Evolutionary conservation across 306 rosid species (phyloP).

Genomic region (Geum urbanum): DNA sequence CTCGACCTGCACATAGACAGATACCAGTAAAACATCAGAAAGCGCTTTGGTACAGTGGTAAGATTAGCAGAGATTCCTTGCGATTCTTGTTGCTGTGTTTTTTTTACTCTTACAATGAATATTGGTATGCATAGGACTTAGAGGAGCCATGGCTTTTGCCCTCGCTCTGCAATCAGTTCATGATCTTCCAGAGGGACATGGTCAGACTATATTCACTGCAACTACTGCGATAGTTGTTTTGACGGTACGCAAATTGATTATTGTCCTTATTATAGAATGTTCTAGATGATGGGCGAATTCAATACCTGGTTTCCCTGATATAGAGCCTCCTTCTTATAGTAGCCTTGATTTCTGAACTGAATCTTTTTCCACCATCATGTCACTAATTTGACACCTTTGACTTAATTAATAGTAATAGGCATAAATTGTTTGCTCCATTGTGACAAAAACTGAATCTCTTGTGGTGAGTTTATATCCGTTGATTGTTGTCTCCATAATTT

Average conservation of each 20-base stretch:
- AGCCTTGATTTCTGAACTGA: background rate
- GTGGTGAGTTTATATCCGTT: background rate
- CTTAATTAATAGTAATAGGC: background rate
- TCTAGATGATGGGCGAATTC: background rate
- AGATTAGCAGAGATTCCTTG: slow-evolving; percentile 27
- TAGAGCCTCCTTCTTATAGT: background rate
- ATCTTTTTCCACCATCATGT: background rate
- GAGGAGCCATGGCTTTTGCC: slow-evolving; percentile 99
- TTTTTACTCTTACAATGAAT: slow-evolving; percentile 13
- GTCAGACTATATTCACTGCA: slow-evolving; percentile 96
- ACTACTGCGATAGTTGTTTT: slow-evolving; percentile 96
- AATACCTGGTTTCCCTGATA: background rate
- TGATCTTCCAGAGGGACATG: slow-evolving; percentile 99
- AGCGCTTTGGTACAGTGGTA: slow-evolving; percentile 99
- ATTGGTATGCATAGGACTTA: slow-evolving; percentile 63
- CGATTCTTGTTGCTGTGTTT: slow-evolving; percentile 10
- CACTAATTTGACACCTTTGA: background rate
- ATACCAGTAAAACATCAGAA: slow-evolving; percentile 81
- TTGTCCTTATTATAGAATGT: slow-evolving; percentile 11
- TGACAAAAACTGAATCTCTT: background rate
- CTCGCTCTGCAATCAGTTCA: slow-evolving; percentile 96
- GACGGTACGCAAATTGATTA: slow-evolving; percentile 57
- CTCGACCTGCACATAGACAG: slow-evolving; percentile 69
- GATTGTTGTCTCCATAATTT: background rate
- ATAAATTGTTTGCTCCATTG: background rate